These are phyloP conservation scores for Nasturtium officinale DNA, from an alignment of 345 rosid species.

Conservation along the genomic window DNA sequence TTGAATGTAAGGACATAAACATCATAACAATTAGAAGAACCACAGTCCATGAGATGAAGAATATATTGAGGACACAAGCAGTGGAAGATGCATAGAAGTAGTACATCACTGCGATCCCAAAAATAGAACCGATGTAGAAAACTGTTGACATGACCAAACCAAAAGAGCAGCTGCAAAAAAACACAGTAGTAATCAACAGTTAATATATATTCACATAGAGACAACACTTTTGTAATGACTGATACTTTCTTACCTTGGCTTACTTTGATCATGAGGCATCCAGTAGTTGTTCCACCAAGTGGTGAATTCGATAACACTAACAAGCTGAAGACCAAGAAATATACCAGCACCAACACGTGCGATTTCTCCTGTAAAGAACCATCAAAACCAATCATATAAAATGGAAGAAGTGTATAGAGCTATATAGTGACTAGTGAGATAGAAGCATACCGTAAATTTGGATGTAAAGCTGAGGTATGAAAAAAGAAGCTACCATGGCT, in stretches of 20 bases:
- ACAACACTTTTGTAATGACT: background rate
- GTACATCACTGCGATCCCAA: conserved; percentile 65
- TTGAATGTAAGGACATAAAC: conserved; percentile 71
- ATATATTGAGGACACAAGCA: conserved; percentile 67
- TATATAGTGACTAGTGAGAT: conserved; percentile 18
- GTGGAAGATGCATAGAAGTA: conserved; percentile 52
- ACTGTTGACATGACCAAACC: conserved; percentile 65
- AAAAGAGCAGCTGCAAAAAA: conserved; percentile 59
- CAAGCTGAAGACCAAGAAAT: conserved; percentile 82
- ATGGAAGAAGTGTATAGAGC: background rate
- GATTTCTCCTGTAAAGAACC: conserved; percentile 67
- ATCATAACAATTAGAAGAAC: conserved; percentile 68
- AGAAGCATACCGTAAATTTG: conserved; percentile 66
- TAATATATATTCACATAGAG: background rate
- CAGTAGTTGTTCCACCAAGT: conserved; percentile 90
- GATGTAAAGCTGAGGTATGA: conserved; percentile 62
- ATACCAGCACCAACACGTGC: conserved; percentile 88
- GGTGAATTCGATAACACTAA: conserved; percentile 81
- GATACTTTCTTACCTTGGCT: conserved; percentile 53
- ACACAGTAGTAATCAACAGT: background rate
- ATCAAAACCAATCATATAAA: background rate
- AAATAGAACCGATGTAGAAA: conserved; percentile 58
- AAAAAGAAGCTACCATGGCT: conserved; percentile 61
- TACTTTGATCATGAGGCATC: conserved; percentile 64
- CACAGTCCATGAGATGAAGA: conserved; percentile 79